phyloP scores from a whole-genome alignment of 345 rosid genomes.

The Populus alba region DNA sequence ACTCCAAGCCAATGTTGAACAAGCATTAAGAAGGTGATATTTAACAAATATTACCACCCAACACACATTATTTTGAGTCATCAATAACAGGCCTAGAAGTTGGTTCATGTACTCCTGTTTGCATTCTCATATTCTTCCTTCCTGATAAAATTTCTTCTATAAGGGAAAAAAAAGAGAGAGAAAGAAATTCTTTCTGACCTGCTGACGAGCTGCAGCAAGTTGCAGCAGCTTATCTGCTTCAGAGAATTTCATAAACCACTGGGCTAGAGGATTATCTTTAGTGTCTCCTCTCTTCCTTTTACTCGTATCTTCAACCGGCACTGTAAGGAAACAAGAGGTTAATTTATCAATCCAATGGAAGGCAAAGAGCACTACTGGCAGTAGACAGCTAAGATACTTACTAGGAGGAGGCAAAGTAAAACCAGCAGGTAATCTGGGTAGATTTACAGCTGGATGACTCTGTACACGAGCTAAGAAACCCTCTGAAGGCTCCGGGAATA shows the following conservation, averaged over 20 bases:
- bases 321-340: conserved; percentile 2
- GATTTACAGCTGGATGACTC: conserved; percentile 28
- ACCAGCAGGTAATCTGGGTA: conserved; percentile 37
- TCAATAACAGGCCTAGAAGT: neutral
- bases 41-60: neutral
- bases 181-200: conserved; percentile 16
- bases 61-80: neutral
- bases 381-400: neutral
- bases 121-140: neutral
- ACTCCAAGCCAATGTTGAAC: neutral
- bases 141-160: neutral
- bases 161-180: neutral
- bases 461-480: conserved; percentile 30
- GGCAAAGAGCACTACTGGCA: conserved; percentile 5
- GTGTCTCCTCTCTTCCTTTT: conserved; percentile 34
- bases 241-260: conserved; percentile 30
- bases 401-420: conserved; percentile 25
- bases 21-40: neutral
- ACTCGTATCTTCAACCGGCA: conserved; percentile 26
- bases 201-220: conserved; percentile 38
- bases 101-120: neutral
- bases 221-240: conserved; percentile 38
- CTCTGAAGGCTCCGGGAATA: conserved; percentile 35
- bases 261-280: conserved; percentile 27
- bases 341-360: neutral